A percentile compares a stretch with the other conserved stretches of the same genome.
Evolutionary conservation across 768 basidiomycete species (phyloP).

Genomic region (Pleurotus tuoliensis): DNA sequence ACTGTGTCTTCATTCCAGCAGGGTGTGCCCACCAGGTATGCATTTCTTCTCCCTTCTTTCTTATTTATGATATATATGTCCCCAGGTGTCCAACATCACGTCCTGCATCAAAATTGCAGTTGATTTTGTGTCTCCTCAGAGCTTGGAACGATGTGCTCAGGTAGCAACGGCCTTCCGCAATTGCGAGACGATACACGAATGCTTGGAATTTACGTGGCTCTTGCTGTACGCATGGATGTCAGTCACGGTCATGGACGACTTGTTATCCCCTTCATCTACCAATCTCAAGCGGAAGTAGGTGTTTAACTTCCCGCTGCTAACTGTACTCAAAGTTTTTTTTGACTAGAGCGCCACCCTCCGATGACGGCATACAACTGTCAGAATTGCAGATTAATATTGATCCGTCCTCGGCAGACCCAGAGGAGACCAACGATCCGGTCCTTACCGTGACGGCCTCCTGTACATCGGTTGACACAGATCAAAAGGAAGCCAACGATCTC

Average conservation of each 20-base stretch:
- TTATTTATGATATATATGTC: neutral
- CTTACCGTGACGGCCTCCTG: too few species aligned
- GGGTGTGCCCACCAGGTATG: conserved; percentile 64
- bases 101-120: conserved; percentile 5
- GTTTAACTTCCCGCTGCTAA: neutral
- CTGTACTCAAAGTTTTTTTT: neutral
- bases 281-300: neutral
- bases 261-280: neutral
- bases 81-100: conserved; percentile 1
- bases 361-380: too few species aligned
- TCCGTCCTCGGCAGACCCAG: too few species aligned
- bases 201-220: neutral
- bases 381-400: too few species aligned
- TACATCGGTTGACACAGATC: too few species aligned
- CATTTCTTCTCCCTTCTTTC: neutral
- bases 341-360: too few species aligned
- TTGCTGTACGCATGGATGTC: neutral
- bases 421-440: too few species aligned
- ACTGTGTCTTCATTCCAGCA: conserved; percentile 75
- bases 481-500: too few species aligned
- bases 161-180: neutral
- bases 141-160: neutral
- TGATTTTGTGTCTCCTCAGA: conserved; percentile 1
- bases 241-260: neutral
- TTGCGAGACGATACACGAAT: neutral